Base-by-base conservation (phyloP, 2,329 filamentous ascomycete species). In the Colletotrichum zoysiae region DNA sequence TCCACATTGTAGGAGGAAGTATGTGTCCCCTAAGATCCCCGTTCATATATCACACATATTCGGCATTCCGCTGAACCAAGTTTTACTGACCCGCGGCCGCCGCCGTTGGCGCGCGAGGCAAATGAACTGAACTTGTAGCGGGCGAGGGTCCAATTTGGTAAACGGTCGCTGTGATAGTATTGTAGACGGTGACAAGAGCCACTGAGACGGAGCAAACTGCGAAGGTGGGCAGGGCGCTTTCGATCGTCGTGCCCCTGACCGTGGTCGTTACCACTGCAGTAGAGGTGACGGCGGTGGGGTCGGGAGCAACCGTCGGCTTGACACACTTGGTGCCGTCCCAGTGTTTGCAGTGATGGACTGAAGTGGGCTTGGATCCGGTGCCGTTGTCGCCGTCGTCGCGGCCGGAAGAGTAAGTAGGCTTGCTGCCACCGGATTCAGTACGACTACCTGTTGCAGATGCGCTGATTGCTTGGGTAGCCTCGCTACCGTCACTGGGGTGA, bases 161-260 rank as follows among this genome's bases (percentile, higher is more conserved):
- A 40, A 80, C 75, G 7, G 80, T 82, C 67, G 79, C 76, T 20
- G 77, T 70, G n/a, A 82, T 75, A 1, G 81, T 83, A 75, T 82
- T 82, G 74, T 79, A 83, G 44, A 79, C 75, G 18, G 81, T 82
- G 14, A 77, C 73, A 33, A 81, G 76, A 53, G 77, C 79, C 35
- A 80, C 81, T 6, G 77, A 78, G 30, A 76, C 68, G 16, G 75
- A 62, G 64, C 78, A 81, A 26, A 73, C 74, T 30, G 75, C 75
- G 20, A 70, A 75, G 5, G 75, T 65, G 51, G 73, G 65, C 58
- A 23, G 61, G 26, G 65, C 20, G 57, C 55, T 65, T 16, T 59
- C 14, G n/a, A 51, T 73, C 48, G 23, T 73, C 60, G 58, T 72
- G 59, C 44, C 73, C 20, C 48, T 68, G 42, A 50, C 30, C 4